These are phyloP conservation scores for Tetrapyrgos nigripes DNA, from an alignment of 1,284 basidiomycete genomes.

Conservation along the genomic window DNA sequence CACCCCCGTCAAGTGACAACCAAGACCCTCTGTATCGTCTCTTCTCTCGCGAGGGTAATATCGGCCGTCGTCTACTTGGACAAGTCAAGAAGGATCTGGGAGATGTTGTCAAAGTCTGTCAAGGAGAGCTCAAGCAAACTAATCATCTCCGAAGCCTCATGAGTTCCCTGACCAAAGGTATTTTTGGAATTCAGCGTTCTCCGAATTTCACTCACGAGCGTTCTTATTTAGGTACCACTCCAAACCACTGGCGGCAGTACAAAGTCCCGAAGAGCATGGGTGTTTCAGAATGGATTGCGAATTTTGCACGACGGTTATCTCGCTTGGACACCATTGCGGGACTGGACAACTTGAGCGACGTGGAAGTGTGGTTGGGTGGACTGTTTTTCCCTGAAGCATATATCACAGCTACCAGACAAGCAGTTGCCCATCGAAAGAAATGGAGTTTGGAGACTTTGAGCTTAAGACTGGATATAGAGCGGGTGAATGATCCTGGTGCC, in stretches of 20 bases:
- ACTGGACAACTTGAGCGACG: conserved; percentile 69
- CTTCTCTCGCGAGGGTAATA: conserved; percentile 87
- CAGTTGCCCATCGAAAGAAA: conserved; percentile 87
- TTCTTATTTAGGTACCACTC: conserved; percentile 74
- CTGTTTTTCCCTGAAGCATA: conserved; percentile 97
- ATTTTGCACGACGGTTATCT: conserved; percentile 77
- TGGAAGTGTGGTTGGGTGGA: conserved; percentile 90
- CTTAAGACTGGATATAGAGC: conserved; percentile 81
- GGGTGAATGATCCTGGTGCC: conserved; percentile 73
- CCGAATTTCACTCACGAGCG: conserved; percentile 15
- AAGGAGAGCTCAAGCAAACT: conserved; percentile 90
- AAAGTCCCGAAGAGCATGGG: conserved; percentile 85
- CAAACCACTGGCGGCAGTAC: conserved; percentile 87
- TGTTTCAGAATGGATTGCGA: conserved; percentile 85
- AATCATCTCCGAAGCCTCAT: conserved; percentile 90
- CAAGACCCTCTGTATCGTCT: conserved; percentile 88
- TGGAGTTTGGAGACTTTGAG: conserved; percentile 93
- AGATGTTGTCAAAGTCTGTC: conserved; percentile 85
- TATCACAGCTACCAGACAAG: conserved; percentile 92
- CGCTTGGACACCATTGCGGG: conserved; percentile 83
- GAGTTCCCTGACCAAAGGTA: conserved; percentile 89
- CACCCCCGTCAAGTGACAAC: conserved; percentile 70
- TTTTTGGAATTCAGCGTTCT: conserved; percentile 17
- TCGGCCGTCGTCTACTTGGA: conserved; percentile 78
- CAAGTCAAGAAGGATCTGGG: conserved; percentile 83